These are phyloP conservation scores for Penicillium corylophilum DNA, from an alignment of 2,329 filamentous ascomycete genomes.

Conservation along the genomic window DNA sequence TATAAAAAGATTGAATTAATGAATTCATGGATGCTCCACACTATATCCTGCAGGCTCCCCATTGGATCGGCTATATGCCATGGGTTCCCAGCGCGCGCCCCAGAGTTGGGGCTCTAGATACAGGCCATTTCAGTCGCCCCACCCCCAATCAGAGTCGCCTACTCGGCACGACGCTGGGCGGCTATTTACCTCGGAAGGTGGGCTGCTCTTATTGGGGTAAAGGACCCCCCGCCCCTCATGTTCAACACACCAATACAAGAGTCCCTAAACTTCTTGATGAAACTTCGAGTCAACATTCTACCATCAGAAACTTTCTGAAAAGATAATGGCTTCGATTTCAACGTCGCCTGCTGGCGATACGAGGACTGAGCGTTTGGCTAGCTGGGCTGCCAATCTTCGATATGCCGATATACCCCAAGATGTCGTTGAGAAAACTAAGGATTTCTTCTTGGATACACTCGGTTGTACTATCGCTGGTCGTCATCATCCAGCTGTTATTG, in stretches of 20 bases:
- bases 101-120: neutral
- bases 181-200: conserved; percentile 14
- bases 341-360: conserved; percentile 3
- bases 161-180: conserved; percentile 2
- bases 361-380: conserved; percentile 22
- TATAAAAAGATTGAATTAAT: neutral
- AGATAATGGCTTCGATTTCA: neutral
- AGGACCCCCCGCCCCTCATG: neutral
- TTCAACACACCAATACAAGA: neutral
- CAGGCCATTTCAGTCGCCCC: neutral
- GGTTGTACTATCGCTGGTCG: conserved; percentile 33
- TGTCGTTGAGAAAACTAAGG: conserved; percentile 32
- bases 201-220: neutral
- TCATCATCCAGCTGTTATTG: conserved; percentile 27
- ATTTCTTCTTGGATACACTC: conserved; percentile 32
- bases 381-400: conserved; percentile 21
- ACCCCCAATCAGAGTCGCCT: conserved; percentile 13
- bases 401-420: conserved; percentile 24
- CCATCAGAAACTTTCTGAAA: neutral
- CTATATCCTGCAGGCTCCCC: neutral
- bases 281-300: neutral
- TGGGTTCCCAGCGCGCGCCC: neutral
- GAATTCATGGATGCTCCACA: neutral
- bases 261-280: neutral
- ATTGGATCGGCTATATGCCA: conserved; percentile 15